phyloP scores from a whole-genome alignment of 192 early-diverging fungal genomes.

The Jimgerdemannia lactiflua region DNA sequence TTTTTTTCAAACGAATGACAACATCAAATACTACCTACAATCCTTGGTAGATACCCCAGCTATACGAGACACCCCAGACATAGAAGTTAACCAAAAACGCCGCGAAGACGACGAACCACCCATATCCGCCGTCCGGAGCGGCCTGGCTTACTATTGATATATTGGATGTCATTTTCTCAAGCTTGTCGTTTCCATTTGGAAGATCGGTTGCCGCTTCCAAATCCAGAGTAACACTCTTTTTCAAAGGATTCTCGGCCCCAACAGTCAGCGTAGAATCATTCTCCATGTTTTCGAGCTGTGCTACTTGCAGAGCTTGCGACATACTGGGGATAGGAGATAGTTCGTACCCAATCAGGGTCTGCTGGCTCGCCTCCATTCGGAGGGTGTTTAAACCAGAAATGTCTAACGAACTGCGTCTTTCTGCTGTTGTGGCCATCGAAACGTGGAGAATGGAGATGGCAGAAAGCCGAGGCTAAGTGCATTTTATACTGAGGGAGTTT shows the following conservation, averaged over 20 bases:
- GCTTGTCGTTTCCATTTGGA: not conserved
- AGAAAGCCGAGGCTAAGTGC: too few species aligned
- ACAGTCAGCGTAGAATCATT: too few species aligned
- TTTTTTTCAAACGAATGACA: not conserved
- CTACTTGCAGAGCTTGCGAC: not conserved
- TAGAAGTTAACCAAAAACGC: slow-evolving; percentile 33
- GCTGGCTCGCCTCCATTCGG: not conserved
- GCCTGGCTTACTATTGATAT: not conserved
- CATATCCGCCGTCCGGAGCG: slow-evolving; percentile 1
- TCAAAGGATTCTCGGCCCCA: too few species aligned
- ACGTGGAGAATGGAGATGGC: too few species aligned
- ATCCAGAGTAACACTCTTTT: too few species aligned
- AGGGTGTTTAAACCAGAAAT: too few species aligned
- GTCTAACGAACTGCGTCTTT: too few species aligned
- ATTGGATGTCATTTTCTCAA: not conserved
- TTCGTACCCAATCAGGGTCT: not conserved
- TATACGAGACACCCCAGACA: slow-evolving; percentile 22
- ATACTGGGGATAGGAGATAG: not conserved
- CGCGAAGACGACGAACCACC: slow-evolving; percentile 25
- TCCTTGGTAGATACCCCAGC: slow-evolving; percentile 25
- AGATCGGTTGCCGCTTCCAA: not conserved
- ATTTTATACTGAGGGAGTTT: too few species aligned
- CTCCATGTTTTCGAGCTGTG: too few species aligned
- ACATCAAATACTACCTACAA: slow-evolving; percentile 12
- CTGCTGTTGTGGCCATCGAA: too few species aligned